These are phyloP conservation scores for Candida xiaguanensis DNA, from an alignment of 805 yeast genomes.

Conservation along the genomic window DNA sequence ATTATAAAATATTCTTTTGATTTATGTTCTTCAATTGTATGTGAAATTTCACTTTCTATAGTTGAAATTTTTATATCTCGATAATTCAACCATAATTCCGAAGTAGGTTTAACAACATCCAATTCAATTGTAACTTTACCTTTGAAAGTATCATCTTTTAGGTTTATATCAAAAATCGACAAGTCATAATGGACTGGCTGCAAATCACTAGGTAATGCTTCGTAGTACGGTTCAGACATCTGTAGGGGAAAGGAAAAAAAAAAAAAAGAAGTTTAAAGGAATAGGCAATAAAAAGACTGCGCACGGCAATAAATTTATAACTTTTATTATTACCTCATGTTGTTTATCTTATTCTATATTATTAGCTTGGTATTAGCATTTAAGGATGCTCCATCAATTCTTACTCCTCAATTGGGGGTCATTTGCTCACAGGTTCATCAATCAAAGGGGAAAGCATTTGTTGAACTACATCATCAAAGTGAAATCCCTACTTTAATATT, in stretches of 20 bases:
- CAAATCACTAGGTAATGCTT: conserved; percentile 59
- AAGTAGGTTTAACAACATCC: conserved; percentile 38
- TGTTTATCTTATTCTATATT: neutral
- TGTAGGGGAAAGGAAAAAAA: neutral
- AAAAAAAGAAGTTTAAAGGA: neutral
- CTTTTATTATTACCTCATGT: neutral
- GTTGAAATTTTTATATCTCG: conserved; percentile 34
- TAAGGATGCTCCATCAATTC: conserved; percentile 1
- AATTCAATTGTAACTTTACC: conserved; percentile 50
- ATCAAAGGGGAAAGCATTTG: conserved; percentile 7
- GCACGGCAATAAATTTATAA: too few relatives aligned
- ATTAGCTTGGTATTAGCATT: conserved; percentile 2
- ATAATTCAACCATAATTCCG: conserved; percentile 46
- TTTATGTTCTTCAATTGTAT: conserved; percentile 24
- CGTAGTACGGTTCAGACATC: conserved; percentile 27
- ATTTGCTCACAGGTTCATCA: conserved; percentile 7
- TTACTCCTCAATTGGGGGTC: conserved; percentile 1
- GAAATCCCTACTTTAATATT: conserved; percentile 23
- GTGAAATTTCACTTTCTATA: conserved; percentile 18
- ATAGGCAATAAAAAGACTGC: too few relatives aligned
- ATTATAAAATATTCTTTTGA: conserved; percentile 65
- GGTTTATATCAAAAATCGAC: conserved; percentile 56
- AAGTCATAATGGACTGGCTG: conserved; percentile 74
- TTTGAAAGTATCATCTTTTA: conserved; percentile 38
- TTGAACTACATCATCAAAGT: conserved; percentile 11